Percentiles rank a stretch among this genome's conserved stretches.
Conservation (phyloP, 306 rosid genomes). For the Cucurbita argyrosperma region DNA sequence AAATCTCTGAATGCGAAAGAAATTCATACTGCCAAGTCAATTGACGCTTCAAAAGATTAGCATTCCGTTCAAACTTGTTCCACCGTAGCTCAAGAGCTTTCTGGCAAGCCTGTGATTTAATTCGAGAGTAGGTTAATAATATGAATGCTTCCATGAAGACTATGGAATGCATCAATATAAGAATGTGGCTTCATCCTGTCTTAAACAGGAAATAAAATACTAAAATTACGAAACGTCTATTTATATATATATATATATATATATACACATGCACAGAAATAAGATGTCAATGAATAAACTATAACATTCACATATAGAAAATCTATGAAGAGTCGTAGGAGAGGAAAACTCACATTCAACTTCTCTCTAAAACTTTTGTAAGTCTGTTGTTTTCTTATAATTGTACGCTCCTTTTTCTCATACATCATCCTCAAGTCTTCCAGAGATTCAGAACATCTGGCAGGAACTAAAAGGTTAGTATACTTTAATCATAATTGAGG, state of each 20-base stretch:
- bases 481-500: not conserved
- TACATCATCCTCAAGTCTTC: constrained; percentile 59
- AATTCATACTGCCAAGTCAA: constrained; percentile 71
- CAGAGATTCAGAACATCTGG: constrained; percentile 61
- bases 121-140: not conserved
- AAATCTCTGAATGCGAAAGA: not conserved
- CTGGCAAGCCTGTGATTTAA: constrained; percentile 47
- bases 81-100: constrained; percentile 40
- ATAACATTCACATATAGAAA: not conserved
- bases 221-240: not conserved
- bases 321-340: not conserved
- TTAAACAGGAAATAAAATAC: no score
- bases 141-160: not conserved
- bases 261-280: not conserved
- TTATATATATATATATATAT: not conserved
- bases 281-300: not conserved
- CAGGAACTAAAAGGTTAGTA: not conserved
- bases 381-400: constrained; percentile 37
- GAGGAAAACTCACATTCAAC: constrained; percentile 23
- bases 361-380: constrained; percentile 48
- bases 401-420: constrained; percentile 52
- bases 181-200: no score
- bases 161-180: no score
- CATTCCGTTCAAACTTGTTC: constrained; percentile 48
- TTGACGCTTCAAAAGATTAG: constrained; percentile 44